Conservation (phyloP, 371 early-diverging fungal species). For the Mortierella sp. region DNA sequence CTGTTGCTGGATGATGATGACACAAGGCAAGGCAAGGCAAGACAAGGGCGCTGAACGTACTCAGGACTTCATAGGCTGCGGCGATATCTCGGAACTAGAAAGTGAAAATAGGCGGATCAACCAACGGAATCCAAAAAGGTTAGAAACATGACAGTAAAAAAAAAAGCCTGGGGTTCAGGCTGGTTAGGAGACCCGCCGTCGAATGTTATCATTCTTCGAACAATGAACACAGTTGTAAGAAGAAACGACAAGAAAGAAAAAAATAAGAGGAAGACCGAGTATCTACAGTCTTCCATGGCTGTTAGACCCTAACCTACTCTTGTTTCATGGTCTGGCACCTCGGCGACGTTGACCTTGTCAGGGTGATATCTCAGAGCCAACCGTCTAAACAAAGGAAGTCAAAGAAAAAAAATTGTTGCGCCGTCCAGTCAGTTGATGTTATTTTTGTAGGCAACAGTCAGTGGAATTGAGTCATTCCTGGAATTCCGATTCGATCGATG, state of each 20-base stretch:
- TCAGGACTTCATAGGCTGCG: conserved; percentile 86
- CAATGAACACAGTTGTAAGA: background rate
- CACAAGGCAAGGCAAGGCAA: background rate
- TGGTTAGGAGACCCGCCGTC: background rate
- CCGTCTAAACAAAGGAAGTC: conserved; percentile 54
- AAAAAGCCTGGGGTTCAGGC: background rate
- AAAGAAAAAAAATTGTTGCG: background rate
- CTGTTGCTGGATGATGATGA: background rate
- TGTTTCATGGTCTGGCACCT: conserved; percentile 54
- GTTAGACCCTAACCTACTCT: conserved; percentile 24
- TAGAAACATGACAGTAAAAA: background rate
- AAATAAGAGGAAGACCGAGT: background rate
- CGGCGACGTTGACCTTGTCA: conserved; percentile 68
- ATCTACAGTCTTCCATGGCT: background rate
- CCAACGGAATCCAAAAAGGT: conserved; percentile 3
- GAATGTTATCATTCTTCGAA: background rate
- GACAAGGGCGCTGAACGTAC: conserved; percentile 29
- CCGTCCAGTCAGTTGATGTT: background rate
- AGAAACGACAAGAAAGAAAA: background rate
- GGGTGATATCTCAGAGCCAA: conserved; percentile 88
- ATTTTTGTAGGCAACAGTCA: background rate
- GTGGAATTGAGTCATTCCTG: background rate
- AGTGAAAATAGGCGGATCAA: conserved; percentile 1
- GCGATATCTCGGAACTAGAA: conserved; percentile 82
- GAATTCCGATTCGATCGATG: conserved; percentile 12